phyloP scores from a whole-genome alignment of 2,329 filamentous ascomycete genomes.

The Xylaria multiplex region DNA sequence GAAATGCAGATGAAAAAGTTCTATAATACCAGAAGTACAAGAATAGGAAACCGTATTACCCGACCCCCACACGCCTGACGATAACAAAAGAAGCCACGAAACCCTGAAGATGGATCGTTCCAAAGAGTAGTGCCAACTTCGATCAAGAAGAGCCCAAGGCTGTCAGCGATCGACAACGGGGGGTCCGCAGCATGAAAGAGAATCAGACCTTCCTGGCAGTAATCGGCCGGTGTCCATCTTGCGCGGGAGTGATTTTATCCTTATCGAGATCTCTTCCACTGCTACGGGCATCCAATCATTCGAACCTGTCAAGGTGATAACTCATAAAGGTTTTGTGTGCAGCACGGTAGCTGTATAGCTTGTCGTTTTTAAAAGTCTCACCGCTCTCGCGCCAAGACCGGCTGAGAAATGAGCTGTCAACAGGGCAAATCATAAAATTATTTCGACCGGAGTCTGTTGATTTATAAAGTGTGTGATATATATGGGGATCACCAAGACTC shows the following conservation, averaged over 20 bases:
- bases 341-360: not conserved
- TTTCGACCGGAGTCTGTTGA: constrained; percentile 18
- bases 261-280: too few relatives aligned
- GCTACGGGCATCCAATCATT: not conserved
- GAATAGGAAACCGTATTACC: constrained; percentile 21
- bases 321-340: not conserved
- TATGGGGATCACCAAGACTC: not conserved
- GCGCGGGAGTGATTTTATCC: too few relatives aligned
- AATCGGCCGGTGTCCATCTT: not conserved
- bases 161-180: not conserved
- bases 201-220: not conserved
- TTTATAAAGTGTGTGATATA: constrained; percentile 9
- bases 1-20: not conserved
- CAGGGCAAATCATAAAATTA: constrained; percentile 3
- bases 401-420: constrained; percentile 2
- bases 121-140: not conserved
- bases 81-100: not conserved
- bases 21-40: not conserved
- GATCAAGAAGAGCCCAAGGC: not conserved
- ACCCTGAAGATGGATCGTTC: constrained; percentile 8
- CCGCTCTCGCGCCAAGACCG: constrained; percentile 7
- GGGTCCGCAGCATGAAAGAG: constrained; percentile 1
- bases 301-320: not conserved
- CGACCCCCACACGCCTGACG: not conserved
- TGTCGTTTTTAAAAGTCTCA: constrained; percentile 5